Percentiles rank a stretch among this genome's conserved stretches.
Conservation (phyloP, 2,329 filamentous ascomycete genomes). For the Verticillium nubilum region DNA sequence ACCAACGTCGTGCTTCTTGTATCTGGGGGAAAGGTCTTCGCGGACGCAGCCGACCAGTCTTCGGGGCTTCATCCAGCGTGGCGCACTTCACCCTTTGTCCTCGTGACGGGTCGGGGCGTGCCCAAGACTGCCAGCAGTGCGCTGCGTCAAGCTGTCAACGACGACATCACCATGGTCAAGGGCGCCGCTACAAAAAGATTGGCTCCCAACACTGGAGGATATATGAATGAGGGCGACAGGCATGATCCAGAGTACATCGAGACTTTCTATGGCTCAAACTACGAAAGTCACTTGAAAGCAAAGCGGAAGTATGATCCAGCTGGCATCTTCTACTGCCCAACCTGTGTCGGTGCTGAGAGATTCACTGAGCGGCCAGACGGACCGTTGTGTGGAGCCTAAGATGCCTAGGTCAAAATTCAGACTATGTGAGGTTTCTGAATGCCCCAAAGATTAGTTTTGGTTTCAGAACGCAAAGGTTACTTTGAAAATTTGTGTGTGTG, state of each 20-base stretch:
- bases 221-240: slow-evolving; percentile 36
- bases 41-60: slow-evolving; percentile 16
- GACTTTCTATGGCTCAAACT: slow-evolving; percentile 29
- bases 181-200: slow-evolving; percentile 24
- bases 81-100: slow-evolving; percentile 1
- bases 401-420: too few species aligned
- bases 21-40: slow-evolving; percentile 22
- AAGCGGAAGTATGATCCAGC: slow-evolving; percentile 28
- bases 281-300: slow-evolving; percentile 19
- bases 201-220: slow-evolving; percentile 32
- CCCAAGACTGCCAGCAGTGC: slow-evolving; percentile 11
- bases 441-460: too few species aligned
- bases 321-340: slow-evolving; percentile 28
- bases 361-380: slow-evolving; percentile 19
- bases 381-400: slow-evolving; percentile 11
- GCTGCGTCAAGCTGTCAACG: slow-evolving; percentile 12
- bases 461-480: too few species aligned
- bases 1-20: slow-evolving; percentile 20
- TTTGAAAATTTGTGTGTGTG: too few species aligned
- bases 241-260: slow-evolving; percentile 24
- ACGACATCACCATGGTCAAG: slow-evolving; percentile 22
- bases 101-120: slow-evolving; percentile 12
- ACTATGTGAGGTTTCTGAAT: too few species aligned
- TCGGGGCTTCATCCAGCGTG: slow-evolving; percentile 17
- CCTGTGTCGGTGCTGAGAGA: slow-evolving; percentile 29